Conservation (phyloP, 2,329 filamentous ascomycete species). For the Fusarium burgessii region DNA sequence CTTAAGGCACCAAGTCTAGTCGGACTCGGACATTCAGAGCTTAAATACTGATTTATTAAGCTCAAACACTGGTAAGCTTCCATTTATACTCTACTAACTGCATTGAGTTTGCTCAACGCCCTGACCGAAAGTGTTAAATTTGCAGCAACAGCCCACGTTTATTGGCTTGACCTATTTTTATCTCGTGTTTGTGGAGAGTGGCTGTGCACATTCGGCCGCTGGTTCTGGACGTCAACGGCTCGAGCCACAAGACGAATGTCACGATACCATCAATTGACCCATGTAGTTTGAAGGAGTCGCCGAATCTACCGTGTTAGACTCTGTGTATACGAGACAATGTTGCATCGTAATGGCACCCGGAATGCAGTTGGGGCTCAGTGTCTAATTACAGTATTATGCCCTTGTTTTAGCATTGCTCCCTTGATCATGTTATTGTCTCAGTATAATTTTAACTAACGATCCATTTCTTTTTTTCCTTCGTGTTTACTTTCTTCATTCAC, state of each 20-base stretch:
- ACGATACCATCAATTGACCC: neutral
- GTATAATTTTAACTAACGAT: conserved; percentile 4
- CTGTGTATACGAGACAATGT: neutral
- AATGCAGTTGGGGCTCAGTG: conserved; percentile 7
- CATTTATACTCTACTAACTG: neutral
- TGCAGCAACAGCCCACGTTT: neutral
- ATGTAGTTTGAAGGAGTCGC: neutral
- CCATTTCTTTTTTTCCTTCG: neutral
- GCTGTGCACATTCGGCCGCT: neutral
- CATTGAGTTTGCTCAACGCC: neutral
- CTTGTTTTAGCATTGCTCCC: neutral
- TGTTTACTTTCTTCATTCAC: neutral
- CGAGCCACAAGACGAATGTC: conserved; percentile 3
- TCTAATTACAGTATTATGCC: conserved; percentile 15
- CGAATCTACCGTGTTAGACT: neutral
- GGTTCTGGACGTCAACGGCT: neutral
- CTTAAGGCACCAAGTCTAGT: neutral
- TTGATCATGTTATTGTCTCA: conserved; percentile 7
- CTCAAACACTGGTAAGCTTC: no score
- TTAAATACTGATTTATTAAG: neutral
- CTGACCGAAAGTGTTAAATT: neutral
- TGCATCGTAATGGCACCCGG: neutral
- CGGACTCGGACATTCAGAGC: neutral
- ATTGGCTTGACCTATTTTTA: conserved; percentile 12
- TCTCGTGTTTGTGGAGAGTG: conserved; percentile 17